These are phyloP conservation scores for Floccularia luteovirens DNA, from an alignment of 768 basidiomycete genomes.

Conservation along the genomic window DNA sequence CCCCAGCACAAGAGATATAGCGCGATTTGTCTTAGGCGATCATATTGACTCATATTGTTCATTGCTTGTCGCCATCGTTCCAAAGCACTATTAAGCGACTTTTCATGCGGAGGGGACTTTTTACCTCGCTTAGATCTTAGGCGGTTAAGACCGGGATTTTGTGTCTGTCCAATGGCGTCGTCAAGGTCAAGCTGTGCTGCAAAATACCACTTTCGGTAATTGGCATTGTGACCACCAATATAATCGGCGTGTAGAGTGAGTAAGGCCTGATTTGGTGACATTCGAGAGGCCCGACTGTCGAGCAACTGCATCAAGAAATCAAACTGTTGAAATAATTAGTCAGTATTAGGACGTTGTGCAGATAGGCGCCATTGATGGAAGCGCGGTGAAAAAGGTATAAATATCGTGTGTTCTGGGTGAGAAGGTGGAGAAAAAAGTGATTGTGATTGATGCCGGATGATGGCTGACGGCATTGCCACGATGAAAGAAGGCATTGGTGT, in stretches of 20 bases:
- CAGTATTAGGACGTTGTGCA: constrained; percentile 9
- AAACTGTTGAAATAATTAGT: constrained; percentile 43
- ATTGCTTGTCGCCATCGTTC: constrained; percentile 96
- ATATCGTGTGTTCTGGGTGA: no score
- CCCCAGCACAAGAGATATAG: constrained; percentile 96
- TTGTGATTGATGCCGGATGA: not conserved
- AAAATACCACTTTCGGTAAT: constrained; percentile 99
- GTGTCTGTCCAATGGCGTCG: constrained; percentile 87
- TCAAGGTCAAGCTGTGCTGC: constrained; percentile 98
- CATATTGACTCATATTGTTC: constrained; percentile 98
- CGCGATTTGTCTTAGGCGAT: constrained; percentile 92
- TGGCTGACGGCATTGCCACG: no score
- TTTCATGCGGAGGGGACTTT: constrained; percentile 48
- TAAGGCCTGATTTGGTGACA: constrained; percentile 94
- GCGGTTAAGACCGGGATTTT: constrained; percentile 85
- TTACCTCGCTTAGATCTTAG: constrained; percentile 60
- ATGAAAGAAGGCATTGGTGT: no score
- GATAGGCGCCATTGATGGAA: no score
- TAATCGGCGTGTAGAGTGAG: constrained; percentile 97
- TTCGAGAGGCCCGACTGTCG: constrained; percentile 93
- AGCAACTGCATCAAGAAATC: constrained; percentile 97
- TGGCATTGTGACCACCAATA: constrained; percentile 96
- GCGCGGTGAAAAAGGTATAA: no score
- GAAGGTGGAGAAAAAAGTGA: not conserved
- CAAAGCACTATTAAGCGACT: constrained; percentile 72